A percentile compares a stretch with the other conserved stretches of the same genome.
phyloP scores from a whole-genome alignment of 306 rosid species.

The Benincasa hispida region DNA sequence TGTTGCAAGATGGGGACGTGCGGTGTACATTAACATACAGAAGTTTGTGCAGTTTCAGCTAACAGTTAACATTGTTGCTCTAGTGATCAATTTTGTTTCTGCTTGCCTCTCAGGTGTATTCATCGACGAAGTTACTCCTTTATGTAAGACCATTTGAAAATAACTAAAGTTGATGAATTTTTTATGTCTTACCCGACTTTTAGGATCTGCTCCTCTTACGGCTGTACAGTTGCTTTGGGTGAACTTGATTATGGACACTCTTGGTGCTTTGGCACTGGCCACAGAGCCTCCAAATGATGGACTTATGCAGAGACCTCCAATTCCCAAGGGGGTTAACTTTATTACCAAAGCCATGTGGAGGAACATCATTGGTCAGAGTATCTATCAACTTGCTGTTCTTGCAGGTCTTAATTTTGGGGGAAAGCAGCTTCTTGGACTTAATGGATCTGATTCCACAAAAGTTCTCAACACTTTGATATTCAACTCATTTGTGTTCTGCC shows the following conservation, averaged over 20 bases:
- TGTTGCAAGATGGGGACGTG: slow-evolving; percentile 91
- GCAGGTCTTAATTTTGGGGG: slow-evolving; percentile 55
- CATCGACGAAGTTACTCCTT: neutral
- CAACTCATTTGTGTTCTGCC: slow-evolving; percentile 90
- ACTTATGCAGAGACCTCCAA: slow-evolving; percentile 62
- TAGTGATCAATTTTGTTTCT: slow-evolving; percentile 66
- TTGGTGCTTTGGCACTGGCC: slow-evolving; percentile 94
- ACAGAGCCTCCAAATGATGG: slow-evolving; percentile 90
- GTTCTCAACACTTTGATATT: slow-evolving; percentile 75
- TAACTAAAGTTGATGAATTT: neutral
- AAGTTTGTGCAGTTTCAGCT: slow-evolving; percentile 96
- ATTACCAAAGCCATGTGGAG: slow-evolving; percentile 93
- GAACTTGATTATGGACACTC: slow-evolving; percentile 97
- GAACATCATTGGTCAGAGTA: slow-evolving; percentile 87
- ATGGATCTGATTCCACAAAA: slow-evolving; percentile 51
- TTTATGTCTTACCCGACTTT: slow-evolving; percentile 8
- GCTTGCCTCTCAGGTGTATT: slow-evolving; percentile 84
- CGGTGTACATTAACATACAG: slow-evolving; percentile 88
- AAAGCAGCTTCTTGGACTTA: slow-evolving; percentile 42
- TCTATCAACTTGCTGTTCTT: slow-evolving; percentile 67
- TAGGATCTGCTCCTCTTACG: slow-evolving; percentile 96
- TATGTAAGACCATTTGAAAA: neutral
- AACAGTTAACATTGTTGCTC: slow-evolving; percentile 87
- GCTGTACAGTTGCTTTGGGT: slow-evolving; percentile 98
- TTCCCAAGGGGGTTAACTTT: slow-evolving; percentile 51